Evolutionary conservation across 2,329 filamentous ascomycete species (phyloP).

Genomic region (Talaromyces albobiverticillius): DNA sequence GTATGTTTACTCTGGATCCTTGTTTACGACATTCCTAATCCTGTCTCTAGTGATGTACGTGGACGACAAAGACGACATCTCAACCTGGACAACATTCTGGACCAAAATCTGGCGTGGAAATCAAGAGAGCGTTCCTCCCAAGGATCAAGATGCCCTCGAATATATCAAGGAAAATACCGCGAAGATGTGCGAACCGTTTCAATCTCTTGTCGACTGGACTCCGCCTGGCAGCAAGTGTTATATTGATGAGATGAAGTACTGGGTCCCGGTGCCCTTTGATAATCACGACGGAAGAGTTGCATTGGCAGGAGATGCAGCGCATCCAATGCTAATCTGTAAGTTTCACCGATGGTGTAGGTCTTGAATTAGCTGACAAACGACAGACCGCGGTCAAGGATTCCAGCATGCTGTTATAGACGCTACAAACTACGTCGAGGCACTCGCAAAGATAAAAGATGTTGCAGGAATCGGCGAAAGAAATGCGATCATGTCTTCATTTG

Average conservation of each 20-base stretch:
- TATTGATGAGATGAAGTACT: constrained; percentile 13
- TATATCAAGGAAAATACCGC: constrained; percentile 9
- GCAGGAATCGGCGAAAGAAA: not conserved
- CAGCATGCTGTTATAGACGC: constrained; percentile 12
- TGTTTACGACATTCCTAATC: too few species aligned
- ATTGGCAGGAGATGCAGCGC: constrained; percentile 9
- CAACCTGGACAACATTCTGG: constrained; percentile 12
- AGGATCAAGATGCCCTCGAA: not conserved
- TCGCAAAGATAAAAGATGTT: not conserved
- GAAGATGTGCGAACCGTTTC: constrained; percentile 10
- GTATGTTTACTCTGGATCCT: constrained; percentile 9
- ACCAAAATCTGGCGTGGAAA: constrained; percentile 11
- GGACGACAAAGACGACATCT: constrained; percentile 9
- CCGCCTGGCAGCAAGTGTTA: constrained; percentile 7
- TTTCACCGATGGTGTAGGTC: not conserved
- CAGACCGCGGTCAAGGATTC: constrained; percentile 11
- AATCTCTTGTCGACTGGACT: constrained; percentile 8
- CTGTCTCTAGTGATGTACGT: constrained; percentile 6
- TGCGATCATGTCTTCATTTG: constrained; percentile 5
- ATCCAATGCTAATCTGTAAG: constrained; percentile 13
- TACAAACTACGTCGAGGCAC: constrained; percentile 9
- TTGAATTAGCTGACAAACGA: not conserved
- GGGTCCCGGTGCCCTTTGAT: constrained; percentile 8
- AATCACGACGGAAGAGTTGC: constrained; percentile 11
- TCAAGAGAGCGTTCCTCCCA: not conserved